phyloP scores from a whole-genome alignment of 2,329 filamentous ascomycete genomes.

The Escovopsis weberi region DNA sequence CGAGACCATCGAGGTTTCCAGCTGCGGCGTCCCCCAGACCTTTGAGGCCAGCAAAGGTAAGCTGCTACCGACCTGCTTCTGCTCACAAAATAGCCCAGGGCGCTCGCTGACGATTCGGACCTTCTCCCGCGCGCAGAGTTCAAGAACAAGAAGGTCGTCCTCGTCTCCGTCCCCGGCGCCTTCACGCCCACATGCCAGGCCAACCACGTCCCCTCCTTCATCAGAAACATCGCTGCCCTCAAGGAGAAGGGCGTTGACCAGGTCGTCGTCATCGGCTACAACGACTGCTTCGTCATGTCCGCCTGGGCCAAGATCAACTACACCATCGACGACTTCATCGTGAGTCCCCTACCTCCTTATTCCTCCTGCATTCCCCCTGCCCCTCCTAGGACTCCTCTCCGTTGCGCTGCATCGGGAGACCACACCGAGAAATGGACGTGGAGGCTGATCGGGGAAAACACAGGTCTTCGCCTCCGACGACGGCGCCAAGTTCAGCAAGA shows the following conservation, averaged over 20 bases:
- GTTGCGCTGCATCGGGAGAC: neutral
- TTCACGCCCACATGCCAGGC: conserved; percentile 82
- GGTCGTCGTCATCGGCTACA: conserved; percentile 68
- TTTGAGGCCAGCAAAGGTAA: conserved; percentile 66
- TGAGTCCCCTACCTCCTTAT: conserved; percentile 17
- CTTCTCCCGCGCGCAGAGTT: conserved; percentile 25
- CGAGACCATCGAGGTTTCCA: conserved; percentile 52
- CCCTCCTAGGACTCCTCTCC: neutral
- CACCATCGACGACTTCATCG: conserved; percentile 52
- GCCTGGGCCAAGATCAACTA: conserved; percentile 83
- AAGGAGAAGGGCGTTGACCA: conserved; percentile 71
- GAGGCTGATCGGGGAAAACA: too few relatives aligned
- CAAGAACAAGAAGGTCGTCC: conserved; percentile 40
- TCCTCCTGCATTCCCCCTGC: neutral
- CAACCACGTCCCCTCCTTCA: conserved; percentile 68
- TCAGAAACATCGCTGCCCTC: conserved; percentile 54
- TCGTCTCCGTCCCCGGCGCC: conserved; percentile 49
- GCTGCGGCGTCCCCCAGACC: conserved; percentile 63
- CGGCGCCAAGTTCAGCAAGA: conserved; percentile 57
- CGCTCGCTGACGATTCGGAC: conserved; percentile 1
- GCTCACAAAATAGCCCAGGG: neutral
- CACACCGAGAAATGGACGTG: too few relatives aligned
- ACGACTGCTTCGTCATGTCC: conserved; percentile 78
- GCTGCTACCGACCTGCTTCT: conserved; percentile 7
- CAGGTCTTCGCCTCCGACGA: conserved; percentile 64